Percentiles rank a stretch among this genome's conserved stretches.
Evolutionary conservation across 2,329 filamentous ascomycete genomes (phyloP).

Genomic region (Diaporthe sp.): DNA sequence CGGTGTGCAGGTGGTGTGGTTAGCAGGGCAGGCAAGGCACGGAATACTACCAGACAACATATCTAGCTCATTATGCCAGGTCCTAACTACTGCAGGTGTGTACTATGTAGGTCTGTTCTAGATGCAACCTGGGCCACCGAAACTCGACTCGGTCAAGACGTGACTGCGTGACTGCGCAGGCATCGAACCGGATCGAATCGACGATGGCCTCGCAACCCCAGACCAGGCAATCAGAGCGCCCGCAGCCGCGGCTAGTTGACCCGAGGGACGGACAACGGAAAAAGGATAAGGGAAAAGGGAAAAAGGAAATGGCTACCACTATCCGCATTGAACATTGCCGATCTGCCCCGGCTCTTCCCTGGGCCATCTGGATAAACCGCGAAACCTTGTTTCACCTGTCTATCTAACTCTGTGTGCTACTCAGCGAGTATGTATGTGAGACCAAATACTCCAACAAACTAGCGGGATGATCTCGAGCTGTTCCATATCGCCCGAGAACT

Average conservation of each 20-base stretch:
- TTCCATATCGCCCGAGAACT: not conserved
- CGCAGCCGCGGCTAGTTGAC: conserved; percentile 24
- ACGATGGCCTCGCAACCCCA: conserved; percentile 17
- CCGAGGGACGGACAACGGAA: conserved; percentile 3
- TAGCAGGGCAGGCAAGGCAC: not conserved
- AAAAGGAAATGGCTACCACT: not conserved
- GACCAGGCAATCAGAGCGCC: conserved; percentile 18
- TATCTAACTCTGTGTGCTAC: not conserved
- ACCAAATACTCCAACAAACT: not conserved
- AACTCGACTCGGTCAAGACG: conserved; percentile 1
- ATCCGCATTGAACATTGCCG: not conserved
- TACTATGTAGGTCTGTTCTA: not conserved
- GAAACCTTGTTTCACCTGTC: conserved; percentile 7
- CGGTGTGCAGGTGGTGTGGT: not conserved
- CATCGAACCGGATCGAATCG: conserved; percentile 19
- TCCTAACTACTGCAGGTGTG: not conserved
- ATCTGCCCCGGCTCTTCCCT: not conserved
- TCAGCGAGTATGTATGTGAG: not conserved
- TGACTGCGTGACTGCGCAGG: not conserved
- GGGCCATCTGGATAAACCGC: conserved; percentile 7
- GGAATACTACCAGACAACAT: conserved; percentile 8
- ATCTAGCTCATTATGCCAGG: not conserved
- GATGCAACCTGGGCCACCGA: not conserved
- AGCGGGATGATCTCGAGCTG: conserved; percentile 18
- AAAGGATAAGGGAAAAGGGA: not conserved